Base-by-base conservation (phyloP, 2,329 filamentous ascomycete genomes). In the Diaporthe batatas region DNA sequence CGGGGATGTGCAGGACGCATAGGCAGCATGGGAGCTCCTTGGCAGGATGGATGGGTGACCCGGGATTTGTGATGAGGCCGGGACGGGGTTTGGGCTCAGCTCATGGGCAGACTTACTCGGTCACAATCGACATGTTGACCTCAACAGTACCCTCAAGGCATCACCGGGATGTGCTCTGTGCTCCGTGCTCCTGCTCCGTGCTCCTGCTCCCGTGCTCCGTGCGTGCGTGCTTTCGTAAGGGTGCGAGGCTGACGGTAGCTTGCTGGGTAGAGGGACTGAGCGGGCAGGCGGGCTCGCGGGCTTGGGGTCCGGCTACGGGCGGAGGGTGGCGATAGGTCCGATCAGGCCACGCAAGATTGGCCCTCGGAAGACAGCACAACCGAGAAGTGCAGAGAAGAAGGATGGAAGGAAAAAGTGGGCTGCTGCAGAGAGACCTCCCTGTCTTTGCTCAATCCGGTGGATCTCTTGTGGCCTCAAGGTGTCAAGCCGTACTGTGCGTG, bases 111-210 rank as follows among this genome's bases (percentile, higher is more conserved):
- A 79, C 81, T 78, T 81, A 86, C 84, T 86, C 84, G 79, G 82
- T 78, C 76, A 86, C 83, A 77, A 86, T 84, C 70, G 84, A 85
- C 84, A 86, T 86, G 69, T 71, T 75, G 70, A 64, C 68, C 72
- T 73, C 59, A 74, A 51, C 47, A 47, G n/a, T 29, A 68, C 71
- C 71, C 44, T n/a, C 16, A 47, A 73, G 71, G 68, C 73, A 74
- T 74, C 65, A 74, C 73, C 62, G 47, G 47, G 51, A 68, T 49
- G 54, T 64, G 67, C 67, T 32, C 51, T 25, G 39, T 59, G 65
- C 58, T 39, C 58, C 39, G 29, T 42, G 39, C 12, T 42, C 39
- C 39, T n/a, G n/a, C n/a, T 29, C 51, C 51, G 39, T 59, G 64
- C 58, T 39, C 58, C 39, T 42, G 39, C 12, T 42, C 39, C 39